Evolutionary conservation across 2,329 filamentous ascomycete species (phyloP), one percentile per base, ranked within the genome.

Genomic region (Lachnellula hyalina): DNA sequence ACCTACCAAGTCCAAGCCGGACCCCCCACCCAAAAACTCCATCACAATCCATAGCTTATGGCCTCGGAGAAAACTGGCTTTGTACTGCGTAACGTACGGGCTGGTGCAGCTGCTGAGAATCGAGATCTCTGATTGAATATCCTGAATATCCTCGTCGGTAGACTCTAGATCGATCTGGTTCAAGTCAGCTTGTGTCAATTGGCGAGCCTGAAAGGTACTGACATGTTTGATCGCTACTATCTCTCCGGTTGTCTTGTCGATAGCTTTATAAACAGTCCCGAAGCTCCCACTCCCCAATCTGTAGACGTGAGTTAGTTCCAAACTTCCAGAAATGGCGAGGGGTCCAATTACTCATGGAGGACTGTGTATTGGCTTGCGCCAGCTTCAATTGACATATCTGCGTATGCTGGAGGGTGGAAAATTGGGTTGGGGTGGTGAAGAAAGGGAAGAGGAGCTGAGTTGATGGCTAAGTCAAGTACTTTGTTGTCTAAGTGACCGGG

Each of bases 11-110:
- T 99, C 94, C 61, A 96, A 79, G 70, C 94, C 96, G 17, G 94
- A 97, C 41, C 94, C 94, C 60, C 94, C 94, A 5, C 94, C 94
- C 11, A 99, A 77, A 68, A 88, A 99, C 73, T 99, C 94, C 94
- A 99, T 99, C 55, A 97, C 90, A 68, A 99, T 99, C 94, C 94
- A 99, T 77, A 99, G 77, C 74, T 97, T 99, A 70, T 92, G 89
- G 25, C 94, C 94, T 64, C 90, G 85, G n/a, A 97, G 81, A 71
- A 97, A 99, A 69, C 92, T 96, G 21, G 90, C 89, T 71, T 92
- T 95, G 79, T 99, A 99, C 70, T 96, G 89, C 15, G 94, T 97
- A 63, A 99, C 91, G 72, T 88, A 95, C 47, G 89, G 87, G 70
- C 92, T 96, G 63, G 89, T 88, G 76, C 94, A 99, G 51, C 94